Evolutionary conservation across 202 grass and related monocot species (phyloP).

Genomic region (Sporobolus alterniflorus): DNA sequence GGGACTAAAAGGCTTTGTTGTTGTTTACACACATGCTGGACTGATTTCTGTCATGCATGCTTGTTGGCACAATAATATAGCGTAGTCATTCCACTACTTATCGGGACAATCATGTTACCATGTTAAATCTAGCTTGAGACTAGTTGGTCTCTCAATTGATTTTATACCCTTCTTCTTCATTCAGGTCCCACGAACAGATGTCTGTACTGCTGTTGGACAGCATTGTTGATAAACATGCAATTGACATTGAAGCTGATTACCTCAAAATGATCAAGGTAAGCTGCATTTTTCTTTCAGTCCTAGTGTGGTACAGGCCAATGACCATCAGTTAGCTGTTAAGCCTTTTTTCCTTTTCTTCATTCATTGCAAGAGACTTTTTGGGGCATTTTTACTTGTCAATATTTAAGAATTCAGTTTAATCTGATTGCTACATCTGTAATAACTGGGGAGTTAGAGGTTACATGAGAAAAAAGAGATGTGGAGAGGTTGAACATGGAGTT

Average conservation of each 20-base stretch:
- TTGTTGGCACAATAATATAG: background rate
- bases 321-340: background rate
- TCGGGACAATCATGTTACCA: background rate
- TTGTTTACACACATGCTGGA: background rate
- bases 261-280: conserved; percentile 89
- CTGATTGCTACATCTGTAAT: conserved; percentile 11
- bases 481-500: background rate
- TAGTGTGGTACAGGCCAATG: background rate
- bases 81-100: background rate
- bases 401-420: background rate
- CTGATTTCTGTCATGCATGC: background rate
- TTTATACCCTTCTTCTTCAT: conserved; percentile 21
- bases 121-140: background rate
- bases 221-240: conserved; percentile 85
- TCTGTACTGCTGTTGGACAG: conserved; percentile 76
- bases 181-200: conserved; percentile 93
- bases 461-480: background rate
- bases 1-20: background rate
- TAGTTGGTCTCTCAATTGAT: conserved; percentile 3
- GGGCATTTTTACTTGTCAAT: background rate
- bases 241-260: conserved; percentile 77
- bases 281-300: conserved; percentile 19
- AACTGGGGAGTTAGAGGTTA: background rate
- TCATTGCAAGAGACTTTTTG: background rate
- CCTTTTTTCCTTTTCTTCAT: background rate